Percentiles rank a stretch among this genome's conserved stretches.
These are phyloP conservation scores for Cystobasidium sp. DNA, from an alignment of 1,284 basidiomycete species.

Conservation along the genomic window DNA sequence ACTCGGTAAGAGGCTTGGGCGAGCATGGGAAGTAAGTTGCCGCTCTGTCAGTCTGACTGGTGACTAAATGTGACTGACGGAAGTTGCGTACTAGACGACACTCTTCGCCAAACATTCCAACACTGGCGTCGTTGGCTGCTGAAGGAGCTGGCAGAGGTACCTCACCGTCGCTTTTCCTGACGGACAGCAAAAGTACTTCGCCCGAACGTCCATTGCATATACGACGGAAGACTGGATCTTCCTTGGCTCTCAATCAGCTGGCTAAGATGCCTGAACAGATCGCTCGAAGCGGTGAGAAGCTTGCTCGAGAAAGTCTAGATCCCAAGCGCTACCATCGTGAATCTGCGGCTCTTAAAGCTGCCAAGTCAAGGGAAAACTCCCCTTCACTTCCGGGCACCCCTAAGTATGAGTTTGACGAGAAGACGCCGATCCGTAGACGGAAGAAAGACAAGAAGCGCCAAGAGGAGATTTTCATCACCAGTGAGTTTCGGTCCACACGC, in stretches of 20 bases:
- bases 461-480: slow-evolving; percentile 47
- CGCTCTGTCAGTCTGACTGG: background rate
- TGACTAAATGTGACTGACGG: background rate
- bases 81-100: slow-evolving; percentile 6
- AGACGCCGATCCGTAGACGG: slow-evolving; percentile 1
- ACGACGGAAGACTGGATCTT: slow-evolving; percentile 26
- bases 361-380: slow-evolving; percentile 19
- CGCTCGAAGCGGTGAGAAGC: slow-evolving; percentile 17
- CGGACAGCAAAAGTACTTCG: background rate
- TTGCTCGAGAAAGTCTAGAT: slow-evolving; percentile 37
- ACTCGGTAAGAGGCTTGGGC: slow-evolving; percentile 4
- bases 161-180: background rate
- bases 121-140: slow-evolving; percentile 15
- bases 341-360: slow-evolving; percentile 28
- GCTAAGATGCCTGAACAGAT: slow-evolving; percentile 36
- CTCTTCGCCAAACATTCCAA: slow-evolving; percentile 22
- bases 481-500: slow-evolving; percentile 2
- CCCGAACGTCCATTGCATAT: slow-evolving; percentile 20
- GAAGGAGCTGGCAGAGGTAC: background rate
- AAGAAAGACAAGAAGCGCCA: slow-evolving; percentile 44
- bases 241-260: slow-evolving; percentile 16
- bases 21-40: slow-evolving; percentile 6
- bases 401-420: slow-evolving; percentile 14
- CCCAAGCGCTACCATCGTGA: slow-evolving; percentile 39
- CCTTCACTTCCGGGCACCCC: slow-evolving; percentile 37